phyloP scores from a whole-genome alignment of 2,329 filamentous ascomycete species.

The Huntiella bhutanensis region DNA sequence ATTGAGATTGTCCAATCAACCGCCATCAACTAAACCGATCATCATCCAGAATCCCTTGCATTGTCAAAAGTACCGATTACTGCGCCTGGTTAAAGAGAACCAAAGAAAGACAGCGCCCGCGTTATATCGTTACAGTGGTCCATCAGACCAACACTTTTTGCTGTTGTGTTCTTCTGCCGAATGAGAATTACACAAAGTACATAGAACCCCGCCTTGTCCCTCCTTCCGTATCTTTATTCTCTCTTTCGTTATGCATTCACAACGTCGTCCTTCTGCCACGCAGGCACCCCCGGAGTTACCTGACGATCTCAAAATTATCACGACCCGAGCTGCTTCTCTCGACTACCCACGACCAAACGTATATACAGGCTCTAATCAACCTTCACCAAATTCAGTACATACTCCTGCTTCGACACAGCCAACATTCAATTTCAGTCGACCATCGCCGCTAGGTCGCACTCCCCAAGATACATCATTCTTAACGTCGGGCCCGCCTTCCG shows the following conservation, averaged over 20 bases:
- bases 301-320: slow-evolving; percentile 52
- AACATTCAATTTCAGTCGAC: slow-evolving; percentile 9
- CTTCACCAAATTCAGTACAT: slow-evolving; percentile 21
- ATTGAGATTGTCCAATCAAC: too few species aligned
- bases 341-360: slow-evolving; percentile 9
- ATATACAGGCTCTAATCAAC: slow-evolving; percentile 19
- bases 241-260: neutral
- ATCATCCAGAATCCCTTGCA: too few species aligned
- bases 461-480: slow-evolving; percentile 8
- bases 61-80: too few species aligned
- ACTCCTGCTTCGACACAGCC: slow-evolving; percentile 8
- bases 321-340: slow-evolving; percentile 20
- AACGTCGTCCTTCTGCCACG: slow-evolving; percentile 1
- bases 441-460: slow-evolving; percentile 9
- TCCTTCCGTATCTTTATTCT: neutral
- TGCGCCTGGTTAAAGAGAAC: too few species aligned
- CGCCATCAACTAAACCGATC: too few species aligned
- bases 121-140: too few species aligned
- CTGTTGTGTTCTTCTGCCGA: neutral
- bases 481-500: slow-evolving; percentile 1
- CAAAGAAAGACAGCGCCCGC: too few species aligned
- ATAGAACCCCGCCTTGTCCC: neutral
- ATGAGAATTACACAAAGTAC: neutral
- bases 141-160: too few species aligned
- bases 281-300: slow-evolving; percentile 21